A percentile compares a stretch with the other conserved stretches of the same genome.
phyloP scores from a whole-genome alignment of 441 rosid species.

The Euphorbia corollata region DNA sequence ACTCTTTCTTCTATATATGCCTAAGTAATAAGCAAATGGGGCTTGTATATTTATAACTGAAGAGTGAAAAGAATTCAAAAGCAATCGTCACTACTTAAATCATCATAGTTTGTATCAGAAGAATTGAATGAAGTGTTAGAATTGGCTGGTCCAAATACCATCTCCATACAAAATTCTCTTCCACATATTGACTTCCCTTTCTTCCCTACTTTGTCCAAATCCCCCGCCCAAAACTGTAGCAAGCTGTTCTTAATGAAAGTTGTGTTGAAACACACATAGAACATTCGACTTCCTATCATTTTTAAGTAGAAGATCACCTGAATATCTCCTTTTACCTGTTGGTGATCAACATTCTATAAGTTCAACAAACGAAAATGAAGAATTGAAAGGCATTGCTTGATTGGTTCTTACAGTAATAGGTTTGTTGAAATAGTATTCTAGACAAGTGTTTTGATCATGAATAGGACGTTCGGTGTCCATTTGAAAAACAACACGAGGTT shows the following conservation, averaged over 20 bases:
- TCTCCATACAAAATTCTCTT: constrained; percentile 66
- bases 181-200: constrained; percentile 69
- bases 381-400: no score
- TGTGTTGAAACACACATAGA: constrained; percentile 85
- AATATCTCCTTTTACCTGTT: constrained; percentile 63
- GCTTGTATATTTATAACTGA: no score
- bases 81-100: constrained; percentile 11
- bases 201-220: constrained; percentile 68
- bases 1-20: background rate
- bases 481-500: constrained; percentile 49
- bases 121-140: constrained; percentile 26
- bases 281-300: constrained; percentile 74
- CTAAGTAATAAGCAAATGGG: no score
- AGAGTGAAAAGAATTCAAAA: background rate
- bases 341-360: background rate
- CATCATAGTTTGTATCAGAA: constrained; percentile 9
- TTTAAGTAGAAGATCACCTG: constrained; percentile 78
- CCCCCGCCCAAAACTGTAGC: constrained; percentile 58
- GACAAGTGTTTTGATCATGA: constrained; percentile 67
- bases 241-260: constrained; percentile 69
- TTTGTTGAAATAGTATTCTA: constrained; percentile 57
- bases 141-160: constrained; percentile 70
- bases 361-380: no score
- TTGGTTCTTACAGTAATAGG: constrained; percentile 48
- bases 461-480: constrained; percentile 86